phyloP scores from a whole-genome alignment of 2,329 filamentous ascomycete species.

The Nannizziopsis arthrosporioides region DNA sequence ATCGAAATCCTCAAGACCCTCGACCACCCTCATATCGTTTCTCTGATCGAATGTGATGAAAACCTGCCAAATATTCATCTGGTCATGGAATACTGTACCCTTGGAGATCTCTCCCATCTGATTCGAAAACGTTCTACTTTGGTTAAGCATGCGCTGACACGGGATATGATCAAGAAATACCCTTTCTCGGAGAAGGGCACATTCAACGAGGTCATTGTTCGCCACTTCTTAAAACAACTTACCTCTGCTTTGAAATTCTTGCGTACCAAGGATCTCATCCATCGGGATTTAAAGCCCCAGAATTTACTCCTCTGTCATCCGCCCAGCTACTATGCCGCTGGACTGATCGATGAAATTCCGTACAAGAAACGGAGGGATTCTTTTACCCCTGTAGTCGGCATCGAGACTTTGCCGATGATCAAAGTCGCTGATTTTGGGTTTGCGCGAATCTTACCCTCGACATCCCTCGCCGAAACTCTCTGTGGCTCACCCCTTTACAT shows the following conservation, averaged over 20 bases:
- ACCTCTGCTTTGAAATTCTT: constrained; percentile 85
- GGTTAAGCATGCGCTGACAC: constrained; percentile 64
- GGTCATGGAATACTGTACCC: constrained; percentile 96
- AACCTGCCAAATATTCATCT: constrained; percentile 77
- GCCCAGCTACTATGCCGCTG: constrained; percentile 54
- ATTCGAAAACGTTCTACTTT: constrained; percentile 88
- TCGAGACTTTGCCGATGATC: constrained; percentile 81
- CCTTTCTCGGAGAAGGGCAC: constrained; percentile 71
- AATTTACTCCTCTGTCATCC: constrained; percentile 86
- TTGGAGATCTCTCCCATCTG: constrained; percentile 87
- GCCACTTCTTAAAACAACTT: constrained; percentile 93
- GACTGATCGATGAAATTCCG: constrained; percentile 51
- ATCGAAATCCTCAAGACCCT: constrained; percentile 90
- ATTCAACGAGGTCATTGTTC: constrained; percentile 90
- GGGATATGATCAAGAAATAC: constrained; percentile 87
- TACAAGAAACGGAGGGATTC: constrained; percentile 73
- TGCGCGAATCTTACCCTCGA: constrained; percentile 77
- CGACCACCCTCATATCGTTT: constrained; percentile 92
- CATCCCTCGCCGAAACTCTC: constrained; percentile 85
- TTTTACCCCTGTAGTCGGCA: constrained; percentile 65
- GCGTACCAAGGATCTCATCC: constrained; percentile 72
- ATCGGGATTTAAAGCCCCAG: constrained; percentile 95
- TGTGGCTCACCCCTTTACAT: constrained; percentile 97
- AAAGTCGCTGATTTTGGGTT: constrained; percentile 99
- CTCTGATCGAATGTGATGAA: constrained; percentile 88